Evolutionary conservation across 805 yeast genomes (phyloP), one percentile per base, ranked within the genome.

Genomic region (Starmerella bombicola): DNA sequence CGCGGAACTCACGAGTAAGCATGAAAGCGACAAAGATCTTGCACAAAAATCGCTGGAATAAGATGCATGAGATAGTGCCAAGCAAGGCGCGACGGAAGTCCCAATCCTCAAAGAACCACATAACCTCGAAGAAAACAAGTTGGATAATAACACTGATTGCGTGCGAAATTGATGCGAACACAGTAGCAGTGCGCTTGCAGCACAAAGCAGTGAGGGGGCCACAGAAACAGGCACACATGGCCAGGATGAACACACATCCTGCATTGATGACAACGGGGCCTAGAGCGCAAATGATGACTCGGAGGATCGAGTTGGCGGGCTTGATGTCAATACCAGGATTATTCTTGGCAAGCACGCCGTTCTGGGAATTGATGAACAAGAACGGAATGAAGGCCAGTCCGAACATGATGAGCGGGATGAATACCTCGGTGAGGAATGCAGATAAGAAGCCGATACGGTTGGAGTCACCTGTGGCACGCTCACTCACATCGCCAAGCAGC

Each of bases 71-170:
- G 44, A 78, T 70, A 52, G 85, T 67, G 62, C 97, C 98, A 50
- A 86, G 64, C 63, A 93, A 70, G 73, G 83, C 80, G 66, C 83
- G 80, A 24, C 80, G 70, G 59, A 91, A 93, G 54, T 69, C 71
- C 79, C 91, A 91, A 52, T 93, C 88, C 69, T 86, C 94, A 59
- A 85, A 64, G 47, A 84, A 93, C 98, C 98, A 91, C 86, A 88
- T 80, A 45, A 86, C 82, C 63, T 88, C 80, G 68, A 84, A 88
- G 72, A 83, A 82, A 30, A 79, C 69, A 52, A 91, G 67, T 68
- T 88, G 93, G 50, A 84, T 68, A 54, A 93, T 62, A 40, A 93
- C 96, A 15, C 96, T 85, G 55, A 83, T 69, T 66, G 95, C 96
- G 59, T 91, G 98, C 17, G 97, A 95, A 60, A 91, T 65, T 56